Base-by-base conservation (phyloP, 1,284 basidiomycete genomes). In the Cutaneotrichosporon sp. region DNA sequence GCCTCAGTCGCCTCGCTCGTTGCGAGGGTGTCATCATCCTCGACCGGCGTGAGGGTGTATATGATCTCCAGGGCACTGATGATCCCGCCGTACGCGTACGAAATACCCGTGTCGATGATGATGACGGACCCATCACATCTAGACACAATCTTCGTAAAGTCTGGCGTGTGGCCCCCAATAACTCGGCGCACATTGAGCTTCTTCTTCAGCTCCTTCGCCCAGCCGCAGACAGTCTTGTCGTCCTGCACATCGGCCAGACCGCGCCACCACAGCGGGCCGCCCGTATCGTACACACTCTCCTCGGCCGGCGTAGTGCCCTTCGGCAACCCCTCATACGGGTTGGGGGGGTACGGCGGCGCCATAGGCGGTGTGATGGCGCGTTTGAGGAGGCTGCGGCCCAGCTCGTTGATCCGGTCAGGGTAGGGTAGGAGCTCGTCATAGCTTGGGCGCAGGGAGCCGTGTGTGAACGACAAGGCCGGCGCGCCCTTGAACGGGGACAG, bases 161-260 rank as follows among this genome's bases (percentile, higher is more conserved):
- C 80, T 0, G 91, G 91, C 0, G 92, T 97, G 71, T 97, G 92
- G 0, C 92, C 92, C 22, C 93, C 92, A 38, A 97, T 83, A 81
- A 96, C 84, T 59, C 88, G 78, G 60, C 87, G 76, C 19, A 87
- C 90, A 1, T 88, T 88, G 1, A 87, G 85, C 70, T 81, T 82
- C 41, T 79, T 67, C 51, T 88, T 73, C 10, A 91, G 84, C 20
- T 78, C 76, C 52, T 87, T 84, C 0, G 90, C 88, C 42, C 81
- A 80, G 1, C 64, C 68, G 68, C 91, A 97, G 1, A 86, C 84
- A 46, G 77, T 62, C 43, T 55, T 77, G 41, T 80, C 78, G 49
- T 73, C 62, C 16, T 56, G 55, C 51, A 89, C 87, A 19, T 79
- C 76, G 9, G 86, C 84, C 29, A 84, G 76, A 0, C 90, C 90